Evolutionary conservation across 305 asterid genomes (phyloP), one percentile per base, ranked within the genome.

Genomic region (Plantago rigida): DNA sequence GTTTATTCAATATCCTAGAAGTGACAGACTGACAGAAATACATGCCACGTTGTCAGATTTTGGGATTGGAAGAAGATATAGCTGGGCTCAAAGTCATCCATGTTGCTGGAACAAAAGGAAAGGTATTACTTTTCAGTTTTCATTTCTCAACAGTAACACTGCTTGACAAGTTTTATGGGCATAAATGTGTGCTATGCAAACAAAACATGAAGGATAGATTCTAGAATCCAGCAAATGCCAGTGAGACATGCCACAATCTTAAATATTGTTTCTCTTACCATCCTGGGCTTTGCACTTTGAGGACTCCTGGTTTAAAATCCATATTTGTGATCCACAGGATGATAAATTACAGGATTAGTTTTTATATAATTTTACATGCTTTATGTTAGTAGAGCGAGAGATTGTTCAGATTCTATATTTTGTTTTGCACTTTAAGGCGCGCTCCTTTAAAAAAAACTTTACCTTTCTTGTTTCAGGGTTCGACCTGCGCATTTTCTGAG

Each of bases 91-190:
- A 83, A 76, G 80, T 87, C 59, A 84, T 89, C 74, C 97, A 89
- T 70, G 95, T 84, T 67, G 84, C 94, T 70, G 97, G 97, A 69
- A 89, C 95, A 51, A 89, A 89, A 83, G 97, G 97, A 74, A 89
- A 89, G 95, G 95, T 89, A 84, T 42, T 59, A 4, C 36, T 62
- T 17, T 17, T 48, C 7, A 5, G 7, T 46, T 68, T 60, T 50
- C 75, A 41, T 10, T 61, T 59, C 28, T 42, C 44, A 51, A 36
- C 34, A 44, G 46, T 59, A 1, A 22, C 31, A 29, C 66, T 42
- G 59, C 26, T 48, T 50, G 19, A 9, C 17, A 34, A 59, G 57
- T 67, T 58, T 15, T 13, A 12, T 14, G 17, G 22, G 31, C 49
- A 51, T 34, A 12, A 53, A 34, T 4, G 1, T 49, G 41, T 34